A percentile compares a stretch with the other conserved stretches of the same genome.
These are phyloP conservation scores for Starmerella apis DNA, from an alignment of 805 yeast species.

Conservation along the genomic window DNA sequence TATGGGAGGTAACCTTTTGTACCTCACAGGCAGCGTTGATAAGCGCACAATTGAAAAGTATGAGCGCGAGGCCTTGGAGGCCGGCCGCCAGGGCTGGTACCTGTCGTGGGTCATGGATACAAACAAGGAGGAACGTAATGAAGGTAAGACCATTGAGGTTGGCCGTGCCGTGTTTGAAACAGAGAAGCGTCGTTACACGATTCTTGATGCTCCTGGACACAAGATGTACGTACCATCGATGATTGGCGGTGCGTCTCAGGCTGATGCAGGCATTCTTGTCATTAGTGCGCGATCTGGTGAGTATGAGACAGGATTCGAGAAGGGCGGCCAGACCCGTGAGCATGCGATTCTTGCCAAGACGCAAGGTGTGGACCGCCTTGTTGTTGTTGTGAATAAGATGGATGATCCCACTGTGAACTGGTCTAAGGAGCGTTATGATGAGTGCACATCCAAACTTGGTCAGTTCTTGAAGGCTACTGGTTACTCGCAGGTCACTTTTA, in stretches of 20 bases:
- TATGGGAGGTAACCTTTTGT: slow-evolving; percentile 96
- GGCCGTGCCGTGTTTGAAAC: slow-evolving; percentile 98
- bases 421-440: slow-evolving; percentile 93
- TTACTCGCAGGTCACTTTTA: slow-evolving; percentile 75
- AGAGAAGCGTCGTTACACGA: slow-evolving; percentile 93
- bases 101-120: slow-evolving; percentile 99
- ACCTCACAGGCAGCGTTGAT: slow-evolving; percentile 92
- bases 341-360: slow-evolving; percentile 96
- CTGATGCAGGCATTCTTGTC: slow-evolving; percentile 94
- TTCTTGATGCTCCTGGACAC: slow-evolving; percentile 98
- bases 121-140: slow-evolving; percentile 95
- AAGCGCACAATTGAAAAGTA: slow-evolving; percentile 97
- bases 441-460: slow-evolving; percentile 77
- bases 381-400: slow-evolving; percentile 96
- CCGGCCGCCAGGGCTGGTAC: slow-evolving; percentile 99
- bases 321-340: slow-evolving; percentile 98
- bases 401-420: slow-evolving; percentile 95
- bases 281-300: slow-evolving; percentile 99
- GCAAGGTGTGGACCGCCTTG: slow-evolving; percentile 89
- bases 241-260: slow-evolving; percentile 99
- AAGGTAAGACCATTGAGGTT: slow-evolving; percentile 98
- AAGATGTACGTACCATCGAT: slow-evolving; percentile 97
- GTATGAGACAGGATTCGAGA: slow-evolving; percentile 97
- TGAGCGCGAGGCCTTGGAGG: slow-evolving; percentile 97
- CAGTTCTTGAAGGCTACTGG: slow-evolving; percentile 71